These are phyloP conservation scores for Suhomyces maxii DNA, from an alignment of 1,139 yeast genomes.

Conservation along the genomic window DNA sequence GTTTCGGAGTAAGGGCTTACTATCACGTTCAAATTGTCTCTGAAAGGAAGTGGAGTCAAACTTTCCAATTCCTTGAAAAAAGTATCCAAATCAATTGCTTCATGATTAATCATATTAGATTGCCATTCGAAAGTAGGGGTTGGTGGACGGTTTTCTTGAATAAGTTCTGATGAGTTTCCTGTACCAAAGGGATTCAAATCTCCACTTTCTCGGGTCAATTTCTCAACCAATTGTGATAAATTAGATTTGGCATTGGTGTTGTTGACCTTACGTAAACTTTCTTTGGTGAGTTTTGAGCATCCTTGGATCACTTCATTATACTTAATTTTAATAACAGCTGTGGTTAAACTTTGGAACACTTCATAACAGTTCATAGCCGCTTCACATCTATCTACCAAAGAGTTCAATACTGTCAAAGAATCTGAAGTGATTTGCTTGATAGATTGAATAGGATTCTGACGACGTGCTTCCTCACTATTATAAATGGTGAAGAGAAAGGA, in stretches of 20 bases:
- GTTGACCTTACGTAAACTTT: slow-evolving; percentile 23
- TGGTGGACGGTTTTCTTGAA: neutral
- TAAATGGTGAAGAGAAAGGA: slow-evolving; percentile 77
- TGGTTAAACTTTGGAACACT: slow-evolving; percentile 68
- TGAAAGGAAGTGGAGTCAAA: slow-evolving; percentile 6
- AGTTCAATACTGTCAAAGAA: slow-evolving; percentile 60
- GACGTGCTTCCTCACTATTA: slow-evolving; percentile 58
- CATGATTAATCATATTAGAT: slow-evolving; percentile 11
- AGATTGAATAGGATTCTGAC: slow-evolving; percentile 46
- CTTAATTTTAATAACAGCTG: slow-evolving; percentile 67
- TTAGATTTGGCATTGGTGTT: slow-evolving; percentile 42
- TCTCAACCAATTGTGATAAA: slow-evolving; percentile 39
- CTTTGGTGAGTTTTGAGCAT: slow-evolving; percentile 15
- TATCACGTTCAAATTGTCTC: neutral
- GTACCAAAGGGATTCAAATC: slow-evolving; percentile 4
- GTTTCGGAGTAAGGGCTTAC: slow-evolving; percentile 5
- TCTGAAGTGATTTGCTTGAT: slow-evolving; percentile 57
- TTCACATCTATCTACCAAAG: slow-evolving; percentile 69
- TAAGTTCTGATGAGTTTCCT: neutral
- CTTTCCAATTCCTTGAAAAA: slow-evolving; percentile 48
- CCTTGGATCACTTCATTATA: slow-evolving; percentile 46
- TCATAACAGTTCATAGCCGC: slow-evolving; percentile 75
- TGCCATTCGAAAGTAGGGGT: slow-evolving; percentile 34
- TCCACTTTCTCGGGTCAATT: slow-evolving; percentile 4
- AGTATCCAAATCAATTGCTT: slow-evolving; percentile 32